Conservation (phyloP, 495 filamentous ascomycete species). For the Viridothelium virens region DNA sequence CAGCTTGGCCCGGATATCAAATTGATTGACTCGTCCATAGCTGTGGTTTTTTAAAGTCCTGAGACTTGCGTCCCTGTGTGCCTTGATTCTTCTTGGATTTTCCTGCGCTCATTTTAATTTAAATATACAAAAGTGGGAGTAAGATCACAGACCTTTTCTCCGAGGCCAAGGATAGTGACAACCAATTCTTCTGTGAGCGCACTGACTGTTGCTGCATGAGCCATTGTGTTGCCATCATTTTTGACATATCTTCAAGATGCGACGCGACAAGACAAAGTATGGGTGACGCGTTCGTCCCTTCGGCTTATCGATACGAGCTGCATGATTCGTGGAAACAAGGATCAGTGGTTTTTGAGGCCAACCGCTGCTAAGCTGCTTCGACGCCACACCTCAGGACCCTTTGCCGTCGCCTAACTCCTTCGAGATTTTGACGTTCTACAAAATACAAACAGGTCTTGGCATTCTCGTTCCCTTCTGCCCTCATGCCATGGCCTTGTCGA, state of each 20-base stretch:
- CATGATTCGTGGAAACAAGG: neutral
- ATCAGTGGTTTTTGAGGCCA: neutral
- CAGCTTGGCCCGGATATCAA: slow-evolving; percentile 65
- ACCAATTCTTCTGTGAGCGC: slow-evolving; percentile 51
- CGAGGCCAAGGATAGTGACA: slow-evolving; percentile 30
- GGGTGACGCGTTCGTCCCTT: neutral
- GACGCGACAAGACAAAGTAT: neutral
- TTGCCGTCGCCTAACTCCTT: neutral
- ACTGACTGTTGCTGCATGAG: slow-evolving; percentile 37
- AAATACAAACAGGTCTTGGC: slow-evolving; percentile 5
- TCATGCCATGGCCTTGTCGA: slow-evolving; percentile 64
- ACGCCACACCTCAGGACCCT: neutral
- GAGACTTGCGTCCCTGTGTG: slow-evolving; percentile 43
- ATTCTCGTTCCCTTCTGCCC: neutral
- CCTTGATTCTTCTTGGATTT: slow-evolving; percentile 42
- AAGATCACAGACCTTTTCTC: slow-evolving; percentile 5
- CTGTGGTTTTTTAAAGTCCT: slow-evolving; percentile 50
- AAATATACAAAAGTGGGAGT: neutral
- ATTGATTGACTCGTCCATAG: slow-evolving; percentile 76
- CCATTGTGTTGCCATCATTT: slow-evolving; percentile 35
- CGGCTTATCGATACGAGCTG: neutral
- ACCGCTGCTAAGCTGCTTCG: neutral
- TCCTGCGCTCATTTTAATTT: slow-evolving; percentile 25
- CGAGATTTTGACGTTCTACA: neutral
- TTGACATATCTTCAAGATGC: neutral